These are phyloP conservation scores for Aureobasidium sp. DNA, from an alignment of 2,329 filamentous ascomycete species.

Conservation along the genomic window DNA sequence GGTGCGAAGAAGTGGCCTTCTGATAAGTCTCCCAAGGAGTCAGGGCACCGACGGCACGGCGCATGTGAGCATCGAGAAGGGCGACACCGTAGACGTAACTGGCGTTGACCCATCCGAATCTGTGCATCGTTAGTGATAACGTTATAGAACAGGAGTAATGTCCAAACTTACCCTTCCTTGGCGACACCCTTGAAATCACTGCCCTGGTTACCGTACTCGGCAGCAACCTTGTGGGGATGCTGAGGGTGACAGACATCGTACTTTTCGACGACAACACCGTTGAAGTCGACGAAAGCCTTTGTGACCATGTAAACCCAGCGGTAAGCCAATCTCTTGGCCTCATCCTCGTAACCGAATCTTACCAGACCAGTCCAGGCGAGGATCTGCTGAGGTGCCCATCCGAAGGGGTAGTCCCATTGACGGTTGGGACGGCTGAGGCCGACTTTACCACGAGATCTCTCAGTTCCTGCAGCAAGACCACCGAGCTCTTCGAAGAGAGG, in stretches of 20 bases:
- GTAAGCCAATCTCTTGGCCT: slow-evolving; percentile 83
- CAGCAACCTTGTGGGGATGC: slow-evolving; percentile 88
- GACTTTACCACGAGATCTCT: slow-evolving; percentile 74
- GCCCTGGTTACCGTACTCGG: slow-evolving; percentile 97
- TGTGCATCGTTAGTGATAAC: slow-evolving; percentile 28
- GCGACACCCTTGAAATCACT: slow-evolving; percentile 92
- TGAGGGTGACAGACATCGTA: slow-evolving; percentile 90
- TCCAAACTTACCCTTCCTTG: slow-evolving; percentile 73
- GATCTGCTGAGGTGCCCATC: slow-evolving; percentile 98
- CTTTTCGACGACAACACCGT: slow-evolving; percentile 96
- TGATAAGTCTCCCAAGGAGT: slow-evolving; percentile 80
- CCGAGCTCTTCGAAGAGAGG: slow-evolving; percentile 84
- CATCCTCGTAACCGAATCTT: slow-evolving; percentile 84
- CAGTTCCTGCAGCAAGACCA: slow-evolving; percentile 80
- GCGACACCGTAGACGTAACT: slow-evolving; percentile 92
- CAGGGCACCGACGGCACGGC: slow-evolving; percentile 76
- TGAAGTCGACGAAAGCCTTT: slow-evolving; percentile 97
- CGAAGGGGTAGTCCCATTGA: slow-evolving; percentile 98
- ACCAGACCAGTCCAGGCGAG: slow-evolving; percentile 90
- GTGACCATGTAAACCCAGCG: slow-evolving; percentile 99
- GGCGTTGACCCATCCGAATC: slow-evolving; percentile 98
- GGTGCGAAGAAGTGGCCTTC: slow-evolving; percentile 37
- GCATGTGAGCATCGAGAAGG: slow-evolving; percentile 81
- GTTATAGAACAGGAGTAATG: too few relatives aligned
- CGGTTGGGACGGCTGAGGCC: slow-evolving; percentile 80